Evolutionary conservation across 352 stramenopile species (phyloP).

Genomic region (Halophytophthora batemanensis): DNA sequence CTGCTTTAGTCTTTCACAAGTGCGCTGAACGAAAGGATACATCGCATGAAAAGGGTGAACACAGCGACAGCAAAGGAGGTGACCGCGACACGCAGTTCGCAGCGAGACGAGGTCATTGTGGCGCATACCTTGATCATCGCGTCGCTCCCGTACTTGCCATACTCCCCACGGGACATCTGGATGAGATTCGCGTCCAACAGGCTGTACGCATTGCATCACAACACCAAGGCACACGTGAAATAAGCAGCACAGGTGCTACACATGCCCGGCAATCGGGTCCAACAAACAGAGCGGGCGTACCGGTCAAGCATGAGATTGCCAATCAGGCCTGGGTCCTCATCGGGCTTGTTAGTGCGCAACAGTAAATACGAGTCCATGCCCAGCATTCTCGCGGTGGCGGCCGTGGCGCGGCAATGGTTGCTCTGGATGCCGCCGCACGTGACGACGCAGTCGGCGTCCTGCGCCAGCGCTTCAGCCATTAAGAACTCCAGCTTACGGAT

Average conservation of each 20-base stretch:
- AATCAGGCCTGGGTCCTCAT: slow-evolving; percentile 63
- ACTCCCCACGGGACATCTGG: slow-evolving; percentile 80
- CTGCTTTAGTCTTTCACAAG: slow-evolving; percentile 53
- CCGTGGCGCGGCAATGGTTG: slow-evolving; percentile 92
- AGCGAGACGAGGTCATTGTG: background rate
- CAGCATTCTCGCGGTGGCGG: slow-evolving; percentile 83
- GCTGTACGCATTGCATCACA: slow-evolving; percentile 15
- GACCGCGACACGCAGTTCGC: too few relatives aligned
- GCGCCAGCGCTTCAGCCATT: slow-evolving; percentile 86
- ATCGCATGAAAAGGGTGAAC: background rate
- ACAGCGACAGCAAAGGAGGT: background rate
- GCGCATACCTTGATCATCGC: slow-evolving; percentile 71
- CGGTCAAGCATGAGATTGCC: slow-evolving; percentile 80
- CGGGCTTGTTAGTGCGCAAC: slow-evolving; percentile 76
- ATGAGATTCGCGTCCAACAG: slow-evolving; percentile 73
- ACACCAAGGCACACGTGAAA: too few relatives aligned
- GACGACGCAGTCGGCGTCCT: slow-evolving; percentile 85
- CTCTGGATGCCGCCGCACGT: slow-evolving; percentile 93
- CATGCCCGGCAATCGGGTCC: background rate
- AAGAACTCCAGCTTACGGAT: slow-evolving; percentile 95
- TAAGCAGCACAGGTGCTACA: background rate
- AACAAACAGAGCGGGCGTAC: slow-evolving; percentile 10
- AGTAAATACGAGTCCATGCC: slow-evolving; percentile 91
- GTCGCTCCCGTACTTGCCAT: slow-evolving; percentile 72
- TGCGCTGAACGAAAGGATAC: slow-evolving; percentile 25